Conservation (phyloP, 176 grass and related monocot genomes). For the Poa annua region DNA sequence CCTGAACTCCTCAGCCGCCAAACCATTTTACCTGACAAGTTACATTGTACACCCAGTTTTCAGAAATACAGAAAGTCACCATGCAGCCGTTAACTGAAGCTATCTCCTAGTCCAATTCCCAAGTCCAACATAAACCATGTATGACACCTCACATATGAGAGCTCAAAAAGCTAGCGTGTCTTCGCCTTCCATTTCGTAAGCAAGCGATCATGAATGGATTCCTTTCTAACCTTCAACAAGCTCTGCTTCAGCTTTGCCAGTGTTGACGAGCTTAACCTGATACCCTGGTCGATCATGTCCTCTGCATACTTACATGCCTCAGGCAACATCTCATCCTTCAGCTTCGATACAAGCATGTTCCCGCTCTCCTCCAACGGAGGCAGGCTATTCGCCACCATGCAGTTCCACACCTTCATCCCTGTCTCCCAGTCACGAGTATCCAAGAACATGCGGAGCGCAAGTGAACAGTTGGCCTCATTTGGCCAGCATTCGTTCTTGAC, state of each 20-base stretch:
- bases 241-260: conserved; percentile 73
- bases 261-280: conserved; percentile 72
- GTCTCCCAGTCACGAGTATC: conserved; percentile 59
- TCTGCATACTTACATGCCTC: conserved; percentile 96
- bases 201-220: conserved; percentile 62
- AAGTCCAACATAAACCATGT: conserved; percentile 13
- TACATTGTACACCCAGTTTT: conserved; percentile 34
- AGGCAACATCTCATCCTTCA: conserved; percentile 63
- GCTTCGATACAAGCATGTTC: conserved; percentile 67
- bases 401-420: conserved; percentile 70
- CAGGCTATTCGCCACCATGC: conserved; percentile 68
- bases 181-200: conserved; percentile 83
- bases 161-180: conserved; percentile 47
- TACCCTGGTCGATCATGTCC: conserved; percentile 81
- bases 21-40: conserved; percentile 17
- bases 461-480: conserved; percentile 49
- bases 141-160: conserved; percentile 1
- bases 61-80: not conserved
- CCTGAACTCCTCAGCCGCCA: not conserved
- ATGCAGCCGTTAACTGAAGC: not conserved
- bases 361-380: conserved; percentile 69
- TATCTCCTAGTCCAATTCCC: not conserved
- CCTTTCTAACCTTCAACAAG: conserved; percentile 63
- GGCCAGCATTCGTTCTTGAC: conserved; percentile 74
- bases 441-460: conserved; percentile 57